Evolutionary conservation across 2,329 filamentous ascomycete genomes (phyloP).

Genomic region (Colletotrichum sp.): DNA sequence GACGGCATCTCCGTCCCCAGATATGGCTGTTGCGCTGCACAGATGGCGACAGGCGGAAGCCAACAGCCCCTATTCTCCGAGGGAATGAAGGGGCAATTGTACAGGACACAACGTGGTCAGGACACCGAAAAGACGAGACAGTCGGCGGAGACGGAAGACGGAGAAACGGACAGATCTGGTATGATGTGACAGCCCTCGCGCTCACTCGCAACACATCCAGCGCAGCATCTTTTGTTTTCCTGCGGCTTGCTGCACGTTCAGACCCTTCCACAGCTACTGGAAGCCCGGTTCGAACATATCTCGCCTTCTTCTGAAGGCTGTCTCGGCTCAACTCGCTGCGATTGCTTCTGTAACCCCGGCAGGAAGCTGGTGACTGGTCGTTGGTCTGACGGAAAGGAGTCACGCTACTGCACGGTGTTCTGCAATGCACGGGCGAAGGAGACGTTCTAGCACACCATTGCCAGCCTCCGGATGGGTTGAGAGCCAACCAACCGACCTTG

Average conservation of each 20-base stretch:
- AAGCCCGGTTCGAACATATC: not conserved
- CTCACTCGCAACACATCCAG: not conserved
- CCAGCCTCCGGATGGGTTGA: not conserved
- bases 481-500: not conserved
- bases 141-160: not conserved
- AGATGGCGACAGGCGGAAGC: not conserved
- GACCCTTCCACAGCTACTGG: not conserved
- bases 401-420: not conserved
- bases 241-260: not conserved
- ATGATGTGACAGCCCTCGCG: slow-evolving; percentile 8
- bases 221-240: not conserved
- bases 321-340: not conserved
- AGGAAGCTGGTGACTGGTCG: not conserved
- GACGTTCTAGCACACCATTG: not conserved
- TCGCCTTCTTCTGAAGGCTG: not conserved
- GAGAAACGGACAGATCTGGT: slow-evolving; percentile 4
- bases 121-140: not conserved
- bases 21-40: not conserved
- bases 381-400: not conserved
- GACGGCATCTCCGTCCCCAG: not conserved
- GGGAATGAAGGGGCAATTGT: not conserved
- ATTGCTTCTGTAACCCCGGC: not conserved
- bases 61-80: not conserved
- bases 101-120: not conserved
- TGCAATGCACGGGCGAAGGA: slow-evolving; percentile 4